These are phyloP conservation scores for Penicillium dipodomyicola DNA, from an alignment of 495 filamentous ascomycete species.

Conservation along the genomic window DNA sequence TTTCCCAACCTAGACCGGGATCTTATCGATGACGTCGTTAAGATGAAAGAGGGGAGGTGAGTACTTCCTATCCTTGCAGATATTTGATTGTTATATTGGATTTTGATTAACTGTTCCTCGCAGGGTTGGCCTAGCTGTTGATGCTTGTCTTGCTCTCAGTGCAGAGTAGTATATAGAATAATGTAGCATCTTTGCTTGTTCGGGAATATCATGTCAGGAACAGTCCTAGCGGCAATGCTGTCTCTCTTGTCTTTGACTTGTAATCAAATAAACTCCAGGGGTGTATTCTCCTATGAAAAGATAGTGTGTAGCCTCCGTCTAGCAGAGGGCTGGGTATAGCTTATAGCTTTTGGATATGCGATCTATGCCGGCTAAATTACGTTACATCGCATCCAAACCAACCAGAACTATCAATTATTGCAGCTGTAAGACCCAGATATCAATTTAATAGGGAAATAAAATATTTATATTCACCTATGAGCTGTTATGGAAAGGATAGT, in stretches of 20 bases:
- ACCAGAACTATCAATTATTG: neutral
- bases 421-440: neutral
- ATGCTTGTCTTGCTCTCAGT: conserved; percentile 83
- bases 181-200: conserved; percentile 8
- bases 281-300: no score
- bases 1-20: conserved; percentile 89
- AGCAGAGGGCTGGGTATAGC: no score
- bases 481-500: neutral
- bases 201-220: conserved; percentile 4
- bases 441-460: neutral
- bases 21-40: conserved; percentile 89
- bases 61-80: conserved; percentile 28
- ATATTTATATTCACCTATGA: neutral
- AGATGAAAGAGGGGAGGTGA: conserved; percentile 86
- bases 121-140: conserved; percentile 86
- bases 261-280: neutral
- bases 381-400: neutral
- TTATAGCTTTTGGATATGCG: no score
- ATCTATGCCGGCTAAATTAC: no score
- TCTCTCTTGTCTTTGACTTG: neutral
- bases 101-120: conserved; percentile 8
- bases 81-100: neutral
- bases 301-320: no score
- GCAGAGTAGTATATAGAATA: conserved; percentile 39
- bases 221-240: neutral